Evolutionary conservation across 2,329 filamentous ascomycete genomes (phyloP), one percentile per base, ranked within the genome.

Genomic region (Annulohypoxylon truncatum): DNA sequence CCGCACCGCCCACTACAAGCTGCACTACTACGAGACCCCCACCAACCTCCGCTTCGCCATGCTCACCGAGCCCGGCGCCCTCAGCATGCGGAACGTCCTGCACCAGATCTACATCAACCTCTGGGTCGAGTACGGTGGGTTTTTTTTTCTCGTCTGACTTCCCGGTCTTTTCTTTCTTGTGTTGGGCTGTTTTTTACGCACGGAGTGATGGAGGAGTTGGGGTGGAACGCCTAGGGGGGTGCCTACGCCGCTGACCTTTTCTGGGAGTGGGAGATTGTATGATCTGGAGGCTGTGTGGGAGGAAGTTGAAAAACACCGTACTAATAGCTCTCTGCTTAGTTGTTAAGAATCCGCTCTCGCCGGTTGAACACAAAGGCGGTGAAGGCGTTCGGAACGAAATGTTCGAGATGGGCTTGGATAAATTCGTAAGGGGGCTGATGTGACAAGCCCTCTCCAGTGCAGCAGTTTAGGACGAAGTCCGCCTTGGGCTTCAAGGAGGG

Each of bases 21-120:
- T 99, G 74, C 96, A 99, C 82, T 99, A 97, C 84, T 99, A 97
- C 85, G 96, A 99, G 84, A 98, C 96, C 10, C 94, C 94, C 0
- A 96, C 94, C 55, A 96, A 93, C 78, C 90, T 97, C 80, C 96
- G 97, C 77, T 96, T 98, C 77, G 94, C 97, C 77, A 93, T 99
- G 90, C 85, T 98, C 76, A 98, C 96, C 22, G 96, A 98, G 81
- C 92, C 92, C 35, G 91, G 89, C 71, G 92, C 93, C 62, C 87
- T 92, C 71, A 97, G 94, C 80, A 95, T 99, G 89, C 89, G 94
- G 46, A 93, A 96, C 73, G 95, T 97, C 20, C 82, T 99, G 75
- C 94, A 99, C 78, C 96, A 99, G 85, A 97, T 99, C 68, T 99
- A 97, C 79, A 96, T 97, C 63, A 98, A 97, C 78, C 87, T 98